Base-by-base conservation (phyloP, 352 stramenopile species). In the Phytophthora constricta region DNA sequence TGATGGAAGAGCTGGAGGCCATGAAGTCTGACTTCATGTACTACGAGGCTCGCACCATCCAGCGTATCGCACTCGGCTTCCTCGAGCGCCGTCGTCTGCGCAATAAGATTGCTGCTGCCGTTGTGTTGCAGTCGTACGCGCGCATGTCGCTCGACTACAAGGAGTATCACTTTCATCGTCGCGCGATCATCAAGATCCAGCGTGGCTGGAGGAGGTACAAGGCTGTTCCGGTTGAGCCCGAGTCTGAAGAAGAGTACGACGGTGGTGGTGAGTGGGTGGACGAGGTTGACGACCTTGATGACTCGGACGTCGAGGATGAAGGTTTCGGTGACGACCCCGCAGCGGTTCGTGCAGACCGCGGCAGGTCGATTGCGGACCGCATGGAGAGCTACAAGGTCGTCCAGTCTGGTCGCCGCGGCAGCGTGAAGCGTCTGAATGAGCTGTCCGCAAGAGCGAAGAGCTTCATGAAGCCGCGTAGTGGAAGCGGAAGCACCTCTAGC, bases 1-100 rank as follows among this genome's bases (percentile, higher is more conserved):
- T 97, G 26, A 91, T 98, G 75, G 96, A 99, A 74, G 84, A 92
- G 63, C 82, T 98, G 16, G 96, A 99, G 74, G 89, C 87, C 17
- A 95, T 96, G 87, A 96, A 96, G 75, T 95, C 87, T 11, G 89
- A 96, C 64, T 96, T 96, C 39, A 93, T 95, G 80, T 96, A 96
- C 68, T 82, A 93, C 65, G 87, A 96, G 72, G 86, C 87, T 13
- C 93, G 87, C n/a, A 88, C 82, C 31, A 91, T 95, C 49, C 87
- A 96, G 73, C 90, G 90, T 58, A 75, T 95, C 33, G 87, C 64
- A 16, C 65, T 96, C 9, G 89, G 89, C 17, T 96, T 96, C 63
- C 56, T 96, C 37, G 89, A 92, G 58, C 84, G 88, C 13, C 86
- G 84, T 11, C 83, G 84, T 4, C 66, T 95, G 19, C 70, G 71